A percentile compares a stretch with the other conserved stretches of the same genome.
Conservation (phyloP, 441 rosid genomes). For the Melastoma candidum region DNA sequence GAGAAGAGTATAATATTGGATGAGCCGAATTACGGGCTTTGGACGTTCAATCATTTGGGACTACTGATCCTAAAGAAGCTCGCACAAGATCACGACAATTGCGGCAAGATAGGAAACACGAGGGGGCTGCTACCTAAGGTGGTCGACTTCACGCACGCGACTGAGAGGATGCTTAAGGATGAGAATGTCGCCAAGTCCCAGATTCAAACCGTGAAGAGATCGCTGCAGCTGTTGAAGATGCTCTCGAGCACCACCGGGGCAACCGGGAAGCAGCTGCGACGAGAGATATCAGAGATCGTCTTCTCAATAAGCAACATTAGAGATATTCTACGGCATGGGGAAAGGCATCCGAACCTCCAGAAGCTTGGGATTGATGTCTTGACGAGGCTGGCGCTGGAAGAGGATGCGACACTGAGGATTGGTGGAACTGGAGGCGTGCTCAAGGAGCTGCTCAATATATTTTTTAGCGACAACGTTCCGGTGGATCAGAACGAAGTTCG, state of each 20-base stretch:
- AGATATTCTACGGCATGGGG: constrained; percentile 60
- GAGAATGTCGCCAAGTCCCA: constrained; percentile 38
- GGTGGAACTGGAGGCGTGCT: constrained; percentile 85
- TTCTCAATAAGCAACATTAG: constrained; percentile 80
- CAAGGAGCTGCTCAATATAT: constrained; percentile 67
- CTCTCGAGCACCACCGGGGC: constrained; percentile 69
- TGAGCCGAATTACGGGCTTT: constrained; percentile 42
- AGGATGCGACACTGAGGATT: constrained; percentile 60
- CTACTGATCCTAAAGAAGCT: constrained; percentile 71
- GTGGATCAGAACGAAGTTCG: constrained; percentile 37
- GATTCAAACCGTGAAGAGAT: constrained; percentile 58
- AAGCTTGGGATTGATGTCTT: constrained; percentile 61
- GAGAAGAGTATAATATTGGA: constrained; percentile 47
- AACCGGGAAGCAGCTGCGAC: constrained; percentile 60
- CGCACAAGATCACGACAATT: constrained; percentile 79
- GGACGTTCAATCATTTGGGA: constrained; percentile 78
- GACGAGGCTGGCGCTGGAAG: constrained; percentile 61
- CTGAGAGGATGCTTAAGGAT: constrained; percentile 42
- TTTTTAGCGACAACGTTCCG: constrained; percentile 35
- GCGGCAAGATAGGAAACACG: constrained; percentile 89
- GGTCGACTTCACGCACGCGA: constrained; percentile 64
- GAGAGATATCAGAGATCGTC: constrained; percentile 78
- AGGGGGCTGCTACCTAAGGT: constrained; percentile 84
- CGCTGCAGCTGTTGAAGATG: constrained; percentile 79
- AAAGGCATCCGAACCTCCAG: constrained; percentile 52